Conservation (phyloP, 495 filamentous ascomycete species). For the Tricharina praecox region DNA sequence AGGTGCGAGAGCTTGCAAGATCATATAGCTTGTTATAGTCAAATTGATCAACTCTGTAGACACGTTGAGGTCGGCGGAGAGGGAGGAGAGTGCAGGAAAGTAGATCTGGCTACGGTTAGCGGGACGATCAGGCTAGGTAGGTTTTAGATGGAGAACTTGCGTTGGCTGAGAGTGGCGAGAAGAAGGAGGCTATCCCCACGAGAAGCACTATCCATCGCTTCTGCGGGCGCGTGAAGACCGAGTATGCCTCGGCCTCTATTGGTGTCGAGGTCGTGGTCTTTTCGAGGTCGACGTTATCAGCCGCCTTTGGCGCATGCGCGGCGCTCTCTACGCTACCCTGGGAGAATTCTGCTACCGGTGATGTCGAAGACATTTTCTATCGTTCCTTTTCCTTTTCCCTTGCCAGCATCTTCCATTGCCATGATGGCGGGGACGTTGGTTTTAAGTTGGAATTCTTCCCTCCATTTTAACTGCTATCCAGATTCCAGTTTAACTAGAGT, state of each 20-base stretch:
- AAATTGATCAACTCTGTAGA: constrained; percentile 48
- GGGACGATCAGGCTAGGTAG: neutral
- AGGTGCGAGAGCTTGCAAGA: constrained; percentile 44
- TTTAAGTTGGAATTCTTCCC: too few species aligned
- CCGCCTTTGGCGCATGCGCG: too few species aligned
- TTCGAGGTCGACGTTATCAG: neutral
- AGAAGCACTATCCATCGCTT: constrained; percentile 49
- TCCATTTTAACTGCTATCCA: too few species aligned
- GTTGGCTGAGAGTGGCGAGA: constrained; percentile 58
- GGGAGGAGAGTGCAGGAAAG: constrained; percentile 49
- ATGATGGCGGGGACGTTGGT: too few species aligned
- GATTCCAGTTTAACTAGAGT: too few species aligned
- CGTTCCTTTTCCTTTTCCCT: too few species aligned
- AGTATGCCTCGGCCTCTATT: constrained; percentile 29
- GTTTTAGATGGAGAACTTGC: too few species aligned
- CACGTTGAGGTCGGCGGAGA: constrained; percentile 40
- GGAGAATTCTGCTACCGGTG: too few species aligned
- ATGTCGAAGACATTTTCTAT: too few species aligned
- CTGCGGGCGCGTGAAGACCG: constrained; percentile 38
- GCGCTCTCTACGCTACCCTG: too few species aligned
- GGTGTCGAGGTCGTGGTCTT: neutral
- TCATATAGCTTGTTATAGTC: constrained; percentile 48
- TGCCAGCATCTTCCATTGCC: too few species aligned
- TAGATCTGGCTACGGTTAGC: constrained; percentile 39
- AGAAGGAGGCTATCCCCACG: constrained; percentile 45